Conservation (phyloP, 1,284 basidiomycete species). For the Hemileia vastatrix region DNA sequence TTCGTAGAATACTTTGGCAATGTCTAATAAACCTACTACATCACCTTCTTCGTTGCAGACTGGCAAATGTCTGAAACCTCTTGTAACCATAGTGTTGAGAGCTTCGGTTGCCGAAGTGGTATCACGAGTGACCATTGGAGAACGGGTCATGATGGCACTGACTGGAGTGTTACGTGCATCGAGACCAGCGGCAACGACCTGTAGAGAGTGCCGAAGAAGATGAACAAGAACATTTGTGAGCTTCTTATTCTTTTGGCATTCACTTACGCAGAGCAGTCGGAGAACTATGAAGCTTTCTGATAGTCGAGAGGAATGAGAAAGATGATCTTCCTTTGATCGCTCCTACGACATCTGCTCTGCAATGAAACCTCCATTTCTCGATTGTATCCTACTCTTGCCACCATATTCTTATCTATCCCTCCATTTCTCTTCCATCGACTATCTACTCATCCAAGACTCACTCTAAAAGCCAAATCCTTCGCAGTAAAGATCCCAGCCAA, state of each 20-base stretch:
- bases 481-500: constrained; percentile 98
- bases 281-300: too few relatives aligned
- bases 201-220: constrained; percentile 2
- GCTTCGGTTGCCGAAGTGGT: constrained; percentile 96
- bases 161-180: constrained; percentile 88
- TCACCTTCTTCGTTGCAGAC: constrained; percentile 97
- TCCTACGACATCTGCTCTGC: too few relatives aligned
- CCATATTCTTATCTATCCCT: too few relatives aligned
- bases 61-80: constrained; percentile 89
- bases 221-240: too few relatives aligned
- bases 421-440: not conserved
- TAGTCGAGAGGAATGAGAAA: too few relatives aligned
- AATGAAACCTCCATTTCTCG: too few relatives aligned
- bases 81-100: constrained; percentile 91
- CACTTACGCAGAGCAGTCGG: too few relatives aligned
- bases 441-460: constrained; percentile 46
- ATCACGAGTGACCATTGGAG: constrained; percentile 97
- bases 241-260: too few relatives aligned
- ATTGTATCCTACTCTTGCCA: too few relatives aligned
- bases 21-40: constrained; percentile 93
- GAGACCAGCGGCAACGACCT: constrained; percentile 92
- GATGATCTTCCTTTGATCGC: too few relatives aligned
- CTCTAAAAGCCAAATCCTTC: constrained; percentile 94
- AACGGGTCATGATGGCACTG: constrained; percentile 91
- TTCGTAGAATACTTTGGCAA: constrained; percentile 98